Conservation (phyloP, 2,329 filamentous ascomycete genomes). For the Calonectria fujianensis region DNA sequence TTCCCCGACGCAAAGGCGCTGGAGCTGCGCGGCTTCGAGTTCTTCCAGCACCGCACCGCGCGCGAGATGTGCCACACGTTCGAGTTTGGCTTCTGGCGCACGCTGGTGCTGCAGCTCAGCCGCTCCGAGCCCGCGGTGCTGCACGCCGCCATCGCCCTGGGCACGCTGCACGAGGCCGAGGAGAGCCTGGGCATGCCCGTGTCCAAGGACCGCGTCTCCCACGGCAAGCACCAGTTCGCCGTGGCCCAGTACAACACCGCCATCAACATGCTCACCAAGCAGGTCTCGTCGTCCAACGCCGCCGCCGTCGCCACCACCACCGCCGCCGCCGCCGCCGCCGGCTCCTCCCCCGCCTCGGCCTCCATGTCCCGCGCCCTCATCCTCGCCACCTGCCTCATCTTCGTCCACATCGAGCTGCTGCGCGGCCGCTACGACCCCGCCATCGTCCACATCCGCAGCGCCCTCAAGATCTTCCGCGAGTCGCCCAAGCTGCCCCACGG, state of each 20-base stretch:
- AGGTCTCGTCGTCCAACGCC: background rate
- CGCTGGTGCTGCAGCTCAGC: constrained; percentile 21
- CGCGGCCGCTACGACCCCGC: constrained; percentile 14
- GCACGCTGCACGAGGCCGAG: constrained; percentile 26
- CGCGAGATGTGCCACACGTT: constrained; percentile 29
- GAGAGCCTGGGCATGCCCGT: constrained; percentile 27
- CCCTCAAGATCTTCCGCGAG: constrained; percentile 24
- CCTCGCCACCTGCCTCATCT: constrained; percentile 25
- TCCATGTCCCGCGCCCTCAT: constrained; percentile 9
- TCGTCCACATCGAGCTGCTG: constrained; percentile 28
- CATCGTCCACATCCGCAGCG: constrained; percentile 19
- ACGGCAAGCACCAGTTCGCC: constrained; percentile 26
- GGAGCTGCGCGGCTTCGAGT: constrained; percentile 26
- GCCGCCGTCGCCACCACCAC: too few relatives aligned
- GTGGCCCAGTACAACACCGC: constrained; percentile 24
- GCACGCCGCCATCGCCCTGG: constrained; percentile 26
- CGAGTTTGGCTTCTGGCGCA: constrained; percentile 29
- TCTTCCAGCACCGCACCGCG: constrained; percentile 23
- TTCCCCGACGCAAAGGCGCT: constrained; percentile 26
- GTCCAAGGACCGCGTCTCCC: constrained; percentile 23
- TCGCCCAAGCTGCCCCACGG: constrained; percentile 15
- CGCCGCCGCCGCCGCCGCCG: too few relatives aligned
- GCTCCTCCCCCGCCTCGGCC: too few relatives aligned
- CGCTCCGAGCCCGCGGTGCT: constrained; percentile 18
- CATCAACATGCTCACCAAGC: constrained; percentile 21